A percentile compares a stretch with the other conserved stretches of the same genome.
Evolutionary conservation across 2,329 filamentous ascomycete genomes (phyloP).

Genomic region (Arthrobotrys sinensis): DNA sequence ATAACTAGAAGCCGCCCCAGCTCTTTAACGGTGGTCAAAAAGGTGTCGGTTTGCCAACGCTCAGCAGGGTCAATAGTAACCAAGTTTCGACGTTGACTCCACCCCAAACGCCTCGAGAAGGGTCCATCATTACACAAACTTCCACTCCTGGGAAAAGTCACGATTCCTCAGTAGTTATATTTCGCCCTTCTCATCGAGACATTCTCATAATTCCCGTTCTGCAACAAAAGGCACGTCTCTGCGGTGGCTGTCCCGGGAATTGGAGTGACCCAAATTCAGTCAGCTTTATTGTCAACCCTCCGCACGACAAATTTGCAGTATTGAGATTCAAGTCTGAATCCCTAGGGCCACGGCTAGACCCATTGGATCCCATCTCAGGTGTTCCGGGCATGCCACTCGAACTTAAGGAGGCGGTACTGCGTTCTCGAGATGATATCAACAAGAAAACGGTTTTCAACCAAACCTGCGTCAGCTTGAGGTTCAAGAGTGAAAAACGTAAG

Average conservation of each 20-base stretch:
- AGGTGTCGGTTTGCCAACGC: constrained; percentile 26
- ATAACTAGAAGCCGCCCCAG: constrained; percentile 28
- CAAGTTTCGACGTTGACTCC: constrained; percentile 11
- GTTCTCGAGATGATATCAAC: constrained; percentile 37
- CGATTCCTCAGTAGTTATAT: constrained; percentile 44
- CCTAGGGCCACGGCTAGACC: background rate
- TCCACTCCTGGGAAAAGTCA: constrained; percentile 20
- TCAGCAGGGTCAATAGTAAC: constrained; percentile 24
- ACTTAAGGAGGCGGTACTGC: constrained; percentile 31
- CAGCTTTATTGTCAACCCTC: constrained; percentile 46
- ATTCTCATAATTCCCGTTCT: constrained; percentile 45
- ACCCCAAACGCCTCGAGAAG: constrained; percentile 20
- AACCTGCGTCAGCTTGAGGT: constrained; percentile 42
- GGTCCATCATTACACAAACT: constrained; percentile 32
- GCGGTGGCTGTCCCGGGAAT: constrained; percentile 22
- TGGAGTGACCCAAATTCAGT: constrained; percentile 38
- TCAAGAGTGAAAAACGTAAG: constrained; percentile 44
- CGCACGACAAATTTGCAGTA: constrained; percentile 46
- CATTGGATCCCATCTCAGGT: constrained; percentile 29
- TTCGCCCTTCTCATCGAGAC: constrained; percentile 41
- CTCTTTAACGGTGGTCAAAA: constrained; percentile 11
- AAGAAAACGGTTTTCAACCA: constrained; percentile 48
- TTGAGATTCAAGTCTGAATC: constrained; percentile 32
- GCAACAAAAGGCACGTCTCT: constrained; percentile 34
- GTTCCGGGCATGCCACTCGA: constrained; percentile 42